Conservation (phyloP, 768 basidiomycete species). For the Agrocybe praecox region DNA sequence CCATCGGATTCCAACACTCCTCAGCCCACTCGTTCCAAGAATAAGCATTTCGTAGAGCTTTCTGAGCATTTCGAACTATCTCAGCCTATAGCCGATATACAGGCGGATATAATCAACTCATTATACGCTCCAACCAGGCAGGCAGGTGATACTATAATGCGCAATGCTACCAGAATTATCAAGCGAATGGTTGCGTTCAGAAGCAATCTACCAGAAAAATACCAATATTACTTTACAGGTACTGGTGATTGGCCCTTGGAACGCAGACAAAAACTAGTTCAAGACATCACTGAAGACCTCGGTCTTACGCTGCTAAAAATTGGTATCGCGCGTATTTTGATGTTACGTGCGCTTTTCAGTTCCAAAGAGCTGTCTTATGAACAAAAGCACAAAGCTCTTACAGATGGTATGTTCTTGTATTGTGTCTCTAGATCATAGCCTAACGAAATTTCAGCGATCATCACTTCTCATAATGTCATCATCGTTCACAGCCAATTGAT, state of each 20-base stretch:
- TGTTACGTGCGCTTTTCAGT: slow-evolving; percentile 79
- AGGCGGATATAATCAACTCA: slow-evolving; percentile 88
- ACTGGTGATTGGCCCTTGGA: slow-evolving; percentile 76
- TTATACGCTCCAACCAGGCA: slow-evolving; percentile 79
- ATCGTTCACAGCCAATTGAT: slow-evolving; percentile 84
- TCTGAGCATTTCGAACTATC: slow-evolving; percentile 83
- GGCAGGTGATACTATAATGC: slow-evolving; percentile 69
- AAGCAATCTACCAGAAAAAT: slow-evolving; percentile 67
- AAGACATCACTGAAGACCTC: slow-evolving; percentile 77
- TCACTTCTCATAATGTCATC: slow-evolving; percentile 87
- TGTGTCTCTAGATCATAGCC: background rate
- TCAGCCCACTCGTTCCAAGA: slow-evolving; percentile 55
- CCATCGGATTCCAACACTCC: slow-evolving; percentile 87
- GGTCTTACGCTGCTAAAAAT: slow-evolving; percentile 84
- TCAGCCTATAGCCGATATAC: slow-evolving; percentile 77
- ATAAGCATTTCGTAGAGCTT: slow-evolving; percentile 46
- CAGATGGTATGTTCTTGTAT: slow-evolving; percentile 61
- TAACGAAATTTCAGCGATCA: slow-evolving; percentile 55
- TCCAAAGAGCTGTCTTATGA: slow-evolving; percentile 69
- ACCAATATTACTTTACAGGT: slow-evolving; percentile 76
- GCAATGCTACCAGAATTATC: slow-evolving; percentile 78
- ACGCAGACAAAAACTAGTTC: slow-evolving; percentile 64
- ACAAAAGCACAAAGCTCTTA: slow-evolving; percentile 69
- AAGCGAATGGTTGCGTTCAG: slow-evolving; percentile 76
- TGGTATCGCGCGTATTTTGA: slow-evolving; percentile 76